Evolutionary conservation across 371 early-diverging fungal species (phyloP).

Genomic region (Blastocladiella emersonii): DNA sequence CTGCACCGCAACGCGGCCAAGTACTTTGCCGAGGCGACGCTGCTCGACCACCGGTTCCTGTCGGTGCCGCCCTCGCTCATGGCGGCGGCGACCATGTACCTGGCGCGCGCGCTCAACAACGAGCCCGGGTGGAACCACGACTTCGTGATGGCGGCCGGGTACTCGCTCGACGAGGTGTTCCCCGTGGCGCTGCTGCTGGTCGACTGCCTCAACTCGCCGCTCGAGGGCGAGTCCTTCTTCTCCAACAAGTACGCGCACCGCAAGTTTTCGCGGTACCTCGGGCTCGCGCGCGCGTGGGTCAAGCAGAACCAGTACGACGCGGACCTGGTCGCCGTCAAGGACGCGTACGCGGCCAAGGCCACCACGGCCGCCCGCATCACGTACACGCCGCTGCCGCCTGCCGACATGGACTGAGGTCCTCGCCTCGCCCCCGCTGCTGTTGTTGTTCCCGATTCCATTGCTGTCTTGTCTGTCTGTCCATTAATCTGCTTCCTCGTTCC

Average conservation of each 20-base stretch:
- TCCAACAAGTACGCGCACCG: conserved; percentile 66
- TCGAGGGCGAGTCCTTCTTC: conserved; percentile 45
- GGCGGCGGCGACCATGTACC: conserved; percentile 72
- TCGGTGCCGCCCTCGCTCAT: conserved; percentile 55
- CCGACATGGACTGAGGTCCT: no score
- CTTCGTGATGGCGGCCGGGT: conserved; percentile 58
- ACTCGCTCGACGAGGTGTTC: conserved; percentile 46
- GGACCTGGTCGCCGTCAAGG: no score
- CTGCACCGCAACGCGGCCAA: conserved; percentile 84
- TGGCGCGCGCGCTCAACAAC: conserved; percentile 42
- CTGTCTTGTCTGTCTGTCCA: no score
- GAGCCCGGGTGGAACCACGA: conserved; percentile 28
- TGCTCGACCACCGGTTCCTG: conserved; percentile 74
- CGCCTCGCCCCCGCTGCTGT: no score
- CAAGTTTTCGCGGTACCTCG: conserved; percentile 57
- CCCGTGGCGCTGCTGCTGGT: conserved; percentile 48
- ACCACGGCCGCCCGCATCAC: no score
- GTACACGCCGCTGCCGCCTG: no score
- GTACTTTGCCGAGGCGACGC: conserved; percentile 89
- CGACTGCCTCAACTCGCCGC: conserved; percentile 39
- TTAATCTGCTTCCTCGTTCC: no score
- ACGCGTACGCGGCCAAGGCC: no score
- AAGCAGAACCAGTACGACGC: no score
- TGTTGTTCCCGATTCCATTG: no score
- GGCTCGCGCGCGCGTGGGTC: conserved; percentile 43